A percentile compares a stretch with the other conserved stretches of the same genome.
phyloP scores from a whole-genome alignment of 352 stramenopile species.

The Phytophthora kernoviae region DNA sequence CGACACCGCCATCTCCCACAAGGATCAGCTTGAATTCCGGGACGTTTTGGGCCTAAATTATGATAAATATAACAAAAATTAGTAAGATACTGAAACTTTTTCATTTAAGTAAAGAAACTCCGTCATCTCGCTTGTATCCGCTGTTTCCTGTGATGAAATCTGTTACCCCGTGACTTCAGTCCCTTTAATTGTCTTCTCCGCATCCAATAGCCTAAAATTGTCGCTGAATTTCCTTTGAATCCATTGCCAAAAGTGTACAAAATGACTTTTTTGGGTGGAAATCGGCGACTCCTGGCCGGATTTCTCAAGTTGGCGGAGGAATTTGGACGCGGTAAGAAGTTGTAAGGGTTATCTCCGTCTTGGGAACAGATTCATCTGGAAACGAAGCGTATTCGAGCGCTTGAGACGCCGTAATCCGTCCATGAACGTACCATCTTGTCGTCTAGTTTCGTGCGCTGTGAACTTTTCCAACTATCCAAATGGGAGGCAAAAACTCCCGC shows the following conservation, averaged over 20 bases:
- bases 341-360: slow-evolving; percentile 3
- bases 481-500: slow-evolving; percentile 42
- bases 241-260: not conserved
- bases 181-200: slow-evolving; percentile 16
- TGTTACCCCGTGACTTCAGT: slow-evolving; percentile 1
- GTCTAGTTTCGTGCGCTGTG: slow-evolving; percentile 19
- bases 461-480: slow-evolving; percentile 57
- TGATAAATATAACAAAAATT: not conserved
- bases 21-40: slow-evolving; percentile 99
- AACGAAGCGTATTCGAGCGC: slow-evolving; percentile 1
- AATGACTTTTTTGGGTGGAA: slow-evolving; percentile 2
- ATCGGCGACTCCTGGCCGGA: not conserved
- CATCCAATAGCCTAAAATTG: not conserved
- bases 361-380: not conserved
- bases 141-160: not conserved
- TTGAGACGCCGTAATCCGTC: not conserved
- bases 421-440: slow-evolving; percentile 42
- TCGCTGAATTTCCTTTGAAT: slow-evolving; percentile 3
- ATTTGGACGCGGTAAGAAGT: slow-evolving; percentile 7
- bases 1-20: slow-evolving; percentile 99
- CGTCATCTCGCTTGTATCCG: not conserved
- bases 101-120: slow-evolving; percentile 2
- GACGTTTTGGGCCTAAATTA: slow-evolving; percentile 72
- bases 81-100: slow-evolving; percentile 17
- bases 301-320: not conserved